Evolutionary conservation across 2,329 filamentous ascomycete genomes (phyloP).

Genomic region (Rhynchosporium graminicola): DNA sequence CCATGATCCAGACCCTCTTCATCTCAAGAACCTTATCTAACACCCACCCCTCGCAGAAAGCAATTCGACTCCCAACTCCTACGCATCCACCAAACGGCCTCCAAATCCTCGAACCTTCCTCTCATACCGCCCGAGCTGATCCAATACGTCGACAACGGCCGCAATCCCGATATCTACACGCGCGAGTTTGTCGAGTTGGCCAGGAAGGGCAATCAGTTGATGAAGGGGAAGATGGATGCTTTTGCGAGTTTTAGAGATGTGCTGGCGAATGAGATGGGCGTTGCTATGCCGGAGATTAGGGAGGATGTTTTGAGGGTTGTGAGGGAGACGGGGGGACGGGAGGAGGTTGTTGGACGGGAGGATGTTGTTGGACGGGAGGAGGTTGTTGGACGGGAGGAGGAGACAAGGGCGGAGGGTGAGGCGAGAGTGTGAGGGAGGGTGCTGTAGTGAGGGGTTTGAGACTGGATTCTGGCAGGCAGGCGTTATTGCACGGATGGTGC

Average conservation of each 20-base stretch:
- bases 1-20: too few relatives aligned
- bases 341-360: conserved; percentile 12
- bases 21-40: neutral
- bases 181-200: conserved; percentile 72
- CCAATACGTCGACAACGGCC: conserved; percentile 69
- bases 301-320: conserved; percentile 37
- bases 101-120: conserved; percentile 46
- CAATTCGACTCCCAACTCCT: conserved; percentile 46
- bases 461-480: neutral
- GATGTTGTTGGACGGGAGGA: conserved; percentile 23
- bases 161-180: conserved; percentile 74
- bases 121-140: conserved; percentile 62
- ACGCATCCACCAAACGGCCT: conserved; percentile 46
- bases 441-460: neutral
- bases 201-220: conserved; percentile 64
- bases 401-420: neutral
- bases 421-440: neutral
- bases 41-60: conserved; percentile 43
- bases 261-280: conserved; percentile 48
- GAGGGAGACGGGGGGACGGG: conserved; percentile 33
- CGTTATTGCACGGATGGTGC: neutral
- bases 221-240: conserved; percentile 63
- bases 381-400: conserved; percentile 5
- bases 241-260: conserved; percentile 63
- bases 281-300: conserved; percentile 37